phyloP scores from a whole-genome alignment of 1,139 yeast species.

The Nakaseomyces kungkrabaensis region DNA sequence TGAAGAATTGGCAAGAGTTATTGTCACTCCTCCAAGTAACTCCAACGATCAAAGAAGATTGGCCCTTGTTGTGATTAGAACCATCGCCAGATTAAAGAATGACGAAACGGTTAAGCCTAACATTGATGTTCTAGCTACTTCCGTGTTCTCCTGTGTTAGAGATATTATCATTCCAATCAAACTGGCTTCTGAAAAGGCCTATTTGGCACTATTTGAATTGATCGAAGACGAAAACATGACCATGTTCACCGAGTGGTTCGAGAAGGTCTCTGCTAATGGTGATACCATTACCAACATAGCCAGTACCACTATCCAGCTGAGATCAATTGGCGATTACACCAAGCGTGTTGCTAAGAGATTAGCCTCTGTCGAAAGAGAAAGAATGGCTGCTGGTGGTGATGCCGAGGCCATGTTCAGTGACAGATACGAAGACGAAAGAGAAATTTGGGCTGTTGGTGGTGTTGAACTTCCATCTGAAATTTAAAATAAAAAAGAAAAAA shows the following conservation, averaged over 20 bases:
- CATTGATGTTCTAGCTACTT: constrained; percentile 53
- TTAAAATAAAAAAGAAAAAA: not conserved
- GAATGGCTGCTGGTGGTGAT: constrained; percentile 86
- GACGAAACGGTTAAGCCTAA: constrained; percentile 40
- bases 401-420: constrained; percentile 78
- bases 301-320: constrained; percentile 46
- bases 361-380: constrained; percentile 76
- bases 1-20: constrained; percentile 40
- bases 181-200: constrained; percentile 91
- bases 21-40: constrained; percentile 45
- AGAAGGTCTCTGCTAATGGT: constrained; percentile 19
- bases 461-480: constrained; percentile 33
- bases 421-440: constrained; percentile 73
- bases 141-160: constrained; percentile 74
- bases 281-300: constrained; percentile 32
- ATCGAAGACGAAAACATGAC: constrained; percentile 58
- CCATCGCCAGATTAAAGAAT: constrained; percentile 56
- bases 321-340: constrained; percentile 81
- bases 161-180: constrained; percentile 83
- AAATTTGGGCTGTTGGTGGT: constrained; percentile 82
- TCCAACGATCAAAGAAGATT: constrained; percentile 78
- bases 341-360: constrained; percentile 77
- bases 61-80: constrained; percentile 65
- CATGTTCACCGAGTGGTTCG: constrained; percentile 54
- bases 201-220: constrained; percentile 57